Evolutionary conservation across 371 early-diverging fungal genomes (phyloP).

Genomic region (Apophysomyces sp.): DNA sequence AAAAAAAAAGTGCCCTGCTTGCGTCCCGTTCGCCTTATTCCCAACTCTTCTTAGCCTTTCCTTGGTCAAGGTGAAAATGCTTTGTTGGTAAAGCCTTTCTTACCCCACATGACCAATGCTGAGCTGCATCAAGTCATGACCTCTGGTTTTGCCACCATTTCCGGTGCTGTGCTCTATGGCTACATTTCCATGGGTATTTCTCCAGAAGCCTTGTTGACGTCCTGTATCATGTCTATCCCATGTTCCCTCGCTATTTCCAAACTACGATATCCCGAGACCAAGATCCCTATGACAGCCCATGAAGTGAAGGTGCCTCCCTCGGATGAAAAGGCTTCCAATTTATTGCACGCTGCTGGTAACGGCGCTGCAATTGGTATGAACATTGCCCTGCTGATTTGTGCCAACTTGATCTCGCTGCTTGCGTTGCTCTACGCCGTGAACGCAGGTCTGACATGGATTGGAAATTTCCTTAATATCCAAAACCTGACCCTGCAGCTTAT

Average conservation of each 20-base stretch:
- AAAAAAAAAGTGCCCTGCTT: too few species aligned
- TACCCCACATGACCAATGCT: slow-evolving; percentile 77
- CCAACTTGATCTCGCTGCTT: slow-evolving; percentile 75
- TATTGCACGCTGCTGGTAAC: slow-evolving; percentile 81
- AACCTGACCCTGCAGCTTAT: slow-evolving; percentile 66
- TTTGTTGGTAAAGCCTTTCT: slow-evolving; percentile 75
- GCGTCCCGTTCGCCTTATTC: background rate
- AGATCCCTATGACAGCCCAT: slow-evolving; percentile 74
- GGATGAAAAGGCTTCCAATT: slow-evolving; percentile 69
- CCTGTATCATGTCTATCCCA: slow-evolving; percentile 90
- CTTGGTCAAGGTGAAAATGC: slow-evolving; percentile 81
- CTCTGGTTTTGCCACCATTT: slow-evolving; percentile 84
- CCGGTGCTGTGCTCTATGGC: slow-evolving; percentile 77
- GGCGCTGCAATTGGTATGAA: slow-evolving; percentile 86
- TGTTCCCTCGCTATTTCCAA: slow-evolving; percentile 81
- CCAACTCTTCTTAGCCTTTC: slow-evolving; percentile 42
- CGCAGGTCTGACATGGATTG: slow-evolving; percentile 72
- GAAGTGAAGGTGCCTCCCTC: slow-evolving; percentile 45
- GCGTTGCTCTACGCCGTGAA: slow-evolving; percentile 71
- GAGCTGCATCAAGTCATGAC: slow-evolving; percentile 85
- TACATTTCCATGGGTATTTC: slow-evolving; percentile 65
- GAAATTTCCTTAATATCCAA: slow-evolving; percentile 65
- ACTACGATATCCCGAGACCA: slow-evolving; percentile 80
- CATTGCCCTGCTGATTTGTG: slow-evolving; percentile 73
- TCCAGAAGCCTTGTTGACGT: slow-evolving; percentile 65